phyloP scores from a whole-genome alignment of 2,329 filamentous ascomycete species.

The Fusarium sp. region DNA sequence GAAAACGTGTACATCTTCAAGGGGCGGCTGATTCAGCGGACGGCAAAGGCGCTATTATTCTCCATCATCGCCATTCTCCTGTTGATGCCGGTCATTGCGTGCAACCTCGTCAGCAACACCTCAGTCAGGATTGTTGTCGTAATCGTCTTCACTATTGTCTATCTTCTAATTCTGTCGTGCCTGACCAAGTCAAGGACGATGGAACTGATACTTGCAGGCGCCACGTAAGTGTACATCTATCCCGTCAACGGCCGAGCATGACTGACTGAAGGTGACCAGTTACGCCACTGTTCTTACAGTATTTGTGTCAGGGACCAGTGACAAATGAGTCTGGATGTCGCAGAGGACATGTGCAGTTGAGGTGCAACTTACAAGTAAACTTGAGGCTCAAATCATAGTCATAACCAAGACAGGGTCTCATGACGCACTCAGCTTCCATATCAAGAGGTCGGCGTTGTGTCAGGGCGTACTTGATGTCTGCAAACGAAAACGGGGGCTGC shows the following conservation, averaged over 20 bases:
- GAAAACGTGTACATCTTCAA: no score
- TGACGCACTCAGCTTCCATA: no score
- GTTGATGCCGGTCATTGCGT: slow-evolving; percentile 4
- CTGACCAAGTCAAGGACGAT: background rate
- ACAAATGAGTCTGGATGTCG: background rate
- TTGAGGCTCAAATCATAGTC: no score
- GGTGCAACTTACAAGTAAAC: no score
- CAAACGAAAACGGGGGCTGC: no score
- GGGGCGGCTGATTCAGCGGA: background rate
- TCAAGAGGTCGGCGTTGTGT: no score
- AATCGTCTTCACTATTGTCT: slow-evolving; percentile 4
- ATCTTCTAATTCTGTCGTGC: background rate
- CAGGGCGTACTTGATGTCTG: no score
- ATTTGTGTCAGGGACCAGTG: slow-evolving; percentile 1
- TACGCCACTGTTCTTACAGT: slow-evolving; percentile 14
- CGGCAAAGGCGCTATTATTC: slow-evolving; percentile 2
- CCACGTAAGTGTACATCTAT: background rate
- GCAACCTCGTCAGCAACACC: background rate
- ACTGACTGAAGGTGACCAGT: background rate
- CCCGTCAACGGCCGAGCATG: rapidly evolving
- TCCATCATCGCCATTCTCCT: background rate
- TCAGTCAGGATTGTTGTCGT: background rate
- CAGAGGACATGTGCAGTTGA: no score
- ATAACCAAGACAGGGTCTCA: no score
- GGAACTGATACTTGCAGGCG: slow-evolving; percentile 1